These are phyloP conservation scores for Pyricularia sp. DNA, from an alignment of 2,329 filamentous ascomycete species.

Conservation along the genomic window DNA sequence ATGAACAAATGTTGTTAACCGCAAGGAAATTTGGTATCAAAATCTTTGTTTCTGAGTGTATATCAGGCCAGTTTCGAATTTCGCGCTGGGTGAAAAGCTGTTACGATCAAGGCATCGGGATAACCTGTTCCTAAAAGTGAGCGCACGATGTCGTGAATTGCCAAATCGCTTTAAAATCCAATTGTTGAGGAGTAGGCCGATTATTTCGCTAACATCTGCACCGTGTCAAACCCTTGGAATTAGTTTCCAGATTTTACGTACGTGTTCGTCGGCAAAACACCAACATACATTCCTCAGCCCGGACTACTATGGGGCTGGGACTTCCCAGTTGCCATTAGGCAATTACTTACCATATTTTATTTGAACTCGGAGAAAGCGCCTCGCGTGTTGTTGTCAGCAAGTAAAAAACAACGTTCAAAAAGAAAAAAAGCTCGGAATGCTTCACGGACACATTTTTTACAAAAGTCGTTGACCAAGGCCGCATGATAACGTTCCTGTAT, in stretches of 20 bases:
- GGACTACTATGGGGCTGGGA: conserved; percentile 54
- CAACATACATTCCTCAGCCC: conserved; percentile 42
- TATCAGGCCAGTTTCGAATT: too few relatives aligned
- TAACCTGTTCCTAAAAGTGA: too few relatives aligned
- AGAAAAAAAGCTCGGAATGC: too few relatives aligned
- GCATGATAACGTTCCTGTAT: conserved; percentile 68
- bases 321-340: conserved; percentile 35
- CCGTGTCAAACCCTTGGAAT: conserved; percentile 22
- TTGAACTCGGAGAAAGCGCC: conserved; percentile 37
- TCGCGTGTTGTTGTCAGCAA: neutral
- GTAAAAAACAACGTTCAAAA: neutral
- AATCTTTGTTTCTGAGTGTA: too few relatives aligned
- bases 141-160: conserved; percentile 24
- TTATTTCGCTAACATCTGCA: conserved; percentile 52
- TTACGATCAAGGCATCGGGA: too few relatives aligned
- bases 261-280: neutral
- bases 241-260: neutral
- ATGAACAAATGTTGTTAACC: too few relatives aligned
- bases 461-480: conserved; percentile 74
- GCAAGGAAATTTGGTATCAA: too few relatives aligned
- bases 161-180: conserved; percentile 57
- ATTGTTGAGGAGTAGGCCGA: conserved; percentile 58
- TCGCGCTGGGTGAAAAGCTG: too few relatives aligned
- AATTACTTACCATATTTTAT: conserved; percentile 43
- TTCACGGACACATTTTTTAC: conserved; percentile 19